Conservation (phyloP, 2,329 filamentous ascomycete genomes). For the Paraconiothyrium sp. region DNA sequence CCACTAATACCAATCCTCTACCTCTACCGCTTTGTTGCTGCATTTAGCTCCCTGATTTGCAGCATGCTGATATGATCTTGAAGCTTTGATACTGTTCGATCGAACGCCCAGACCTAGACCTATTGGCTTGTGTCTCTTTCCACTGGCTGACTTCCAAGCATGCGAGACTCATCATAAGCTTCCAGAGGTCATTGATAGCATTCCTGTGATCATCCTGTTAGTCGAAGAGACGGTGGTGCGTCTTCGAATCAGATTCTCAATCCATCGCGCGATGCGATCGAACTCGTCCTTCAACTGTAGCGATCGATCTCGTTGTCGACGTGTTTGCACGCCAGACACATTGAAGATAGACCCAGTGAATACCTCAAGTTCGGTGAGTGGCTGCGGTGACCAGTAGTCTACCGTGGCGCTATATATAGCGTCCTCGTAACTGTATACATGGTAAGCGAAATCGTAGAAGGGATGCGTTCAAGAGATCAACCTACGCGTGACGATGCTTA, state of each 20-base stretch:
- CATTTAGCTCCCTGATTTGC: conserved; percentile 2
- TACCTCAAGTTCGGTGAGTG: conserved; percentile 5
- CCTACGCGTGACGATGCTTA: not conserved
- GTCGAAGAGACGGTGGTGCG: not conserved
- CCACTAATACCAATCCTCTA: conserved; percentile 6
- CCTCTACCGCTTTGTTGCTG: not conserved
- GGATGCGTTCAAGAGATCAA: not conserved
- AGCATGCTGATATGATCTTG: conserved; percentile 10
- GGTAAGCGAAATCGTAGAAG: not conserved
- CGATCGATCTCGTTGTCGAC: conserved; percentile 10
- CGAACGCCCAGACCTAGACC: not conserved
- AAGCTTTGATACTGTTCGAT: conserved; percentile 2
- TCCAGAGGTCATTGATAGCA: not conserved
- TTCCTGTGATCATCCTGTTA: not conserved
- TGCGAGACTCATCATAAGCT: conserved; percentile 6
- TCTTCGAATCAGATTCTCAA: not conserved
- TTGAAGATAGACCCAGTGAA: conserved; percentile 12
- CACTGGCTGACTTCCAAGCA: conserved; percentile 9
- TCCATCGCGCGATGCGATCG: conserved; percentile 8
- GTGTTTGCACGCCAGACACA: conserved; percentile 4
- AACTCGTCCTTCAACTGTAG: conserved; percentile 11
- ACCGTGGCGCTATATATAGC: conserved; percentile 2
- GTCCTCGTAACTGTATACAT: conserved; percentile 4
- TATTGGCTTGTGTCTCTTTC: not conserved
- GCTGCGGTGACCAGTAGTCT: conserved; percentile 6